A percentile compares a stretch with the other conserved stretches of the same genome.
These are phyloP conservation scores for Leccinum pachyderme DNA, from an alignment of 1,284 basidiomycete genomes.

Conservation along the genomic window DNA sequence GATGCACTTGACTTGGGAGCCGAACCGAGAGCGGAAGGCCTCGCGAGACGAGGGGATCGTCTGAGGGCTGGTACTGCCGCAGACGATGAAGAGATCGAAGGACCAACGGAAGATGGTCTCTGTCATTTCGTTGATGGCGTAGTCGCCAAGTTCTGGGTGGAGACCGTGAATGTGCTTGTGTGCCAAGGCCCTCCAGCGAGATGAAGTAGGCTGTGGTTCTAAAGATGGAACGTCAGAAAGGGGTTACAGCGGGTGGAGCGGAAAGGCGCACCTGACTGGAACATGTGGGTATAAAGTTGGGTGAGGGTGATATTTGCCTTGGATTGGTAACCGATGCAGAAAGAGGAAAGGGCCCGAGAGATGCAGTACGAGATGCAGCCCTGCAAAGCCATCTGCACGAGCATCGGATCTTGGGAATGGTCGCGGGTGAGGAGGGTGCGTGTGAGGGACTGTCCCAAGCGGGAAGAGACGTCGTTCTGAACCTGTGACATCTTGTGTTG, in stretches of 20 bases:
- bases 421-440: conserved; percentile 59
- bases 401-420: conserved; percentile 68
- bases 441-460: conserved; percentile 58
- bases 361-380: conserved; percentile 65
- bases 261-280: conserved; percentile 48
- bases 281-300: conserved; percentile 65
- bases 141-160: conserved; percentile 63
- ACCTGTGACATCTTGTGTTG: conserved; percentile 42
- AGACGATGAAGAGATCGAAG: conserved; percentile 60
- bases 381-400: conserved; percentile 72
- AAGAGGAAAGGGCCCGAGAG: conserved; percentile 60
- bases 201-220: conserved; percentile 75
- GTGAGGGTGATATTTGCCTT: conserved; percentile 65
- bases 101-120: conserved; percentile 72
- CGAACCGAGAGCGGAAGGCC: conserved; percentile 49
- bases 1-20: conserved; percentile 59
- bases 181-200: conserved; percentile 69
- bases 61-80: conserved; percentile 50
- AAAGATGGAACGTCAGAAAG: conserved; percentile 12
- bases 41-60: conserved; percentile 37
- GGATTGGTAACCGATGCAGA: conserved; percentile 70
- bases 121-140: conserved; percentile 62
- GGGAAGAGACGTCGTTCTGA: conserved; percentile 56
- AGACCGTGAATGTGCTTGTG: conserved; percentile 64
- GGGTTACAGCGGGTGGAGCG: conserved; percentile 12